These are phyloP conservation scores for Lathyrus sativus DNA, from an alignment of 306 rosid genomes.

Conservation along the genomic window DNA sequence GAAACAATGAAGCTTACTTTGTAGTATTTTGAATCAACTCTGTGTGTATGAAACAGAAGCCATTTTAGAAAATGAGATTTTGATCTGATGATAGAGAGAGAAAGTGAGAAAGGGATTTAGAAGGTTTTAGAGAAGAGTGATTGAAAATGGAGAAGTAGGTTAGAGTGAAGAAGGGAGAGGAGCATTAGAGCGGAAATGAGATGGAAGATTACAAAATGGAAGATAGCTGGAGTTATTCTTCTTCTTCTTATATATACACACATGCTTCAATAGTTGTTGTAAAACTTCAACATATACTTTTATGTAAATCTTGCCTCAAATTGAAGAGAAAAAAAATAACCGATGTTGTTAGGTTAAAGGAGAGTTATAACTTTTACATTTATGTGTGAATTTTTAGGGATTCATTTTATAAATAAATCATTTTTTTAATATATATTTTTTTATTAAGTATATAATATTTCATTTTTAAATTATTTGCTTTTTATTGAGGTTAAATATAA, in stretches of 20 bases:
- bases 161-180: conserved; percentile 23
- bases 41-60: conserved; percentile 39
- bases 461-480: too few relatives aligned
- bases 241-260: background rate
- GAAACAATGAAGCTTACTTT: conserved; percentile 49
- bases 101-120: background rate
- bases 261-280: background rate
- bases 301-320: too few relatives aligned
- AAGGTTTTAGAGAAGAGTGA: conserved; percentile 35
- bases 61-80: conserved; percentile 41
- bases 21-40: conserved; percentile 30
- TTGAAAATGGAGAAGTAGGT: conserved; percentile 41
- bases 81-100: conserved; percentile 42
- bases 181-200: conserved; percentile 39
- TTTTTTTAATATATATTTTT: too few relatives aligned
- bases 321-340: too few relatives aligned
- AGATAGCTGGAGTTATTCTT: conserved; percentile 13
- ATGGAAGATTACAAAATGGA: conserved; percentile 29
- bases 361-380: too few relatives aligned
- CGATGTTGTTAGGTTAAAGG: too few relatives aligned
- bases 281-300: background rate
- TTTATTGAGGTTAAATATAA: too few relatives aligned
- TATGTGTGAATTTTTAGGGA: too few relatives aligned
- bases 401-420: too few relatives aligned
- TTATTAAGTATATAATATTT: too few relatives aligned